Evolutionary conservation across 2,329 filamentous ascomycete genomes (phyloP), one percentile per base, ranked within the genome.

Genomic region (Didymella pomorum): DNA sequence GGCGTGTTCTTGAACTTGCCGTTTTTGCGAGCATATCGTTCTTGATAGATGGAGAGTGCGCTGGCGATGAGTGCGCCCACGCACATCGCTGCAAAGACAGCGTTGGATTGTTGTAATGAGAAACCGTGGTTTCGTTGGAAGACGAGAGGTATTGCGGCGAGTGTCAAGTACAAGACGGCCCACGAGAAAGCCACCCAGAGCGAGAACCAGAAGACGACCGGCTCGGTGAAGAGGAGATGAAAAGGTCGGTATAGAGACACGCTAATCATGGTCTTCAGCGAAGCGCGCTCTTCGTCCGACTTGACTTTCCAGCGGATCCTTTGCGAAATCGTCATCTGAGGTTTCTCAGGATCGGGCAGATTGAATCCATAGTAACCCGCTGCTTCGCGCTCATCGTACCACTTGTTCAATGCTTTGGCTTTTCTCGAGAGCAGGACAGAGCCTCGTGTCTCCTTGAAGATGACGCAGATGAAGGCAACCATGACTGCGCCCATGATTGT

Each of bases 141-240:
- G 23, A 96, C 87, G 4, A 95, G 83, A 0, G 93, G 91, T 5
- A 97, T 86, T 1, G 91, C 89, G 14, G 87, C 86, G 66, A 97
- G 94, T 12, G 90, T 92, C 18, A 97, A 81, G 75, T 97, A 97
- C 0, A 97, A 84, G 0, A 96, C 85, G 0, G 90, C 92, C 93
- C 93, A 97, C 20, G 89, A 89, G 75, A 97, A 97, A 0, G 91
- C 84, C 0, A 93, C 89, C 93, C 93, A 97, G 0, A 96, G 81
- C 0, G 89, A 92, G 79, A 97, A 97, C 80, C 86, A 92, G 77
- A 93, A 92, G 14, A 93, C 89, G 10, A 92, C 88, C 0, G 90
- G 88, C 65, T 93, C 90, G 0, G 90, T 93, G 64, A 89, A 79
- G 16, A 93, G 85, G 1, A 93, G 83, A 68, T 88, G 86, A 74